These are phyloP conservation scores for Pseudonitzschia multistriata DNA, from an alignment of 108 stramenopile species.

Conservation along the genomic window DNA sequence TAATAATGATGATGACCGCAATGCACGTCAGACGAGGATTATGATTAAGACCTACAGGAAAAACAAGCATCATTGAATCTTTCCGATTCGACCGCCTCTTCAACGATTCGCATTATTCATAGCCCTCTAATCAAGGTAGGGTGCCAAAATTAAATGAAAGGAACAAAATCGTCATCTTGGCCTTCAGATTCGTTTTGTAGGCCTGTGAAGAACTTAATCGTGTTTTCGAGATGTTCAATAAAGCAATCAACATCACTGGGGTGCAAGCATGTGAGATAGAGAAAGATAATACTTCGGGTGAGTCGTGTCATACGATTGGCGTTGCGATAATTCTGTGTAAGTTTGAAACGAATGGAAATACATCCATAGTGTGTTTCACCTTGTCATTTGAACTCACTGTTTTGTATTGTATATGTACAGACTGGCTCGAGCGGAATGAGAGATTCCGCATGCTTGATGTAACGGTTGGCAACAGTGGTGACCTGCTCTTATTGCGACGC, in stretches of 20 bases:
- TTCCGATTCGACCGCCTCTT: too few relatives aligned
- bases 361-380: too few relatives aligned
- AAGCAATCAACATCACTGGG: conserved; percentile 77
- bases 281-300: not conserved
- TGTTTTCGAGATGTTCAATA: conserved; percentile 62
- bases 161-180: conserved; percentile 66
- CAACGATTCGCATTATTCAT: too few relatives aligned
- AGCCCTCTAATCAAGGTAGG: too few relatives aligned
- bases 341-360: not conserved
- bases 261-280: too few relatives aligned
- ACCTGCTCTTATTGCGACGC: conserved; percentile 92
- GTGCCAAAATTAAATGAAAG: conserved; percentile 75
- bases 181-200: conserved; percentile 28
- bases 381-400: conserved; percentile 38
- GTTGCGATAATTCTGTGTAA: not conserved
- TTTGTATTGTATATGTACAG: conserved; percentile 90
- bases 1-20: too few relatives aligned
- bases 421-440: conserved; percentile 85
- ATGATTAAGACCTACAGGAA: too few relatives aligned
- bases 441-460: conserved; percentile 82
- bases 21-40: too few relatives aligned
- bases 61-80: too few relatives aligned
- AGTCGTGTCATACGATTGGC: not conserved
- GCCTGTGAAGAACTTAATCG: conserved; percentile 61
- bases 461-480: conserved; percentile 98